Conservation (phyloP, 1,284 basidiomycete genomes). For the Sparassis latifolia region DNA sequence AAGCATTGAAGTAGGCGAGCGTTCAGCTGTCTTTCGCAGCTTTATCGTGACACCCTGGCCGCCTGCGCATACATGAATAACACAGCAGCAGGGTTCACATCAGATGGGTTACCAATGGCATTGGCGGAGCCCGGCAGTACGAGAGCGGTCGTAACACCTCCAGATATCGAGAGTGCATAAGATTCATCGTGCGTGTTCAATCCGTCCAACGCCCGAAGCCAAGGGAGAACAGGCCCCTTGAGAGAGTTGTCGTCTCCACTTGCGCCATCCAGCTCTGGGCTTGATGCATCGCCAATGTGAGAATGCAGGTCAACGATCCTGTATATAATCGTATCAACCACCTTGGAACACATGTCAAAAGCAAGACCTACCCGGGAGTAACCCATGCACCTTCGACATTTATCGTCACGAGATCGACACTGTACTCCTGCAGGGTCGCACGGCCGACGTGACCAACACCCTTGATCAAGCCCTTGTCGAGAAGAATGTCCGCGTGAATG, state of each 20-base stretch:
- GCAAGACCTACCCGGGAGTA: slow-evolving; percentile 28
- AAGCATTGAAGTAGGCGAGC: slow-evolving; percentile 38
- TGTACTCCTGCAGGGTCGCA: slow-evolving; percentile 6
- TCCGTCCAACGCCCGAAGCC: slow-evolving; percentile 45
- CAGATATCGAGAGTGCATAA: slow-evolving; percentile 39
- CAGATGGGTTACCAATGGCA: slow-evolving; percentile 38
- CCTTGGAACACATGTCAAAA: background rate
- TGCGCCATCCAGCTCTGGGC: slow-evolving; percentile 29
- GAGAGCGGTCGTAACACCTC: slow-evolving; percentile 65
- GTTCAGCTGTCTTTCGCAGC: slow-evolving; percentile 37
- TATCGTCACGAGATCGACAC: slow-evolving; percentile 17
- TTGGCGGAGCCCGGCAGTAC: slow-evolving; percentile 53
- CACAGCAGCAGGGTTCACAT: background rate
- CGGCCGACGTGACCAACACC: slow-evolving; percentile 18
- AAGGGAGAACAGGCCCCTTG: slow-evolving; percentile 39
- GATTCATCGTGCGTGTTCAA: slow-evolving; percentile 43
- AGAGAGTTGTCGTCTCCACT: slow-evolving; percentile 33
- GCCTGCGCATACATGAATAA: slow-evolving; percentile 14
- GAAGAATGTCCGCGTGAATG: slow-evolving; percentile 29
- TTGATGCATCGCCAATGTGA: slow-evolving; percentile 47
- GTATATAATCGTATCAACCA: background rate
- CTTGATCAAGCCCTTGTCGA: slow-evolving; percentile 33
- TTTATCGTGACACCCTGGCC: slow-evolving; percentile 49
- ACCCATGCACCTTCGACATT: slow-evolving; percentile 31
- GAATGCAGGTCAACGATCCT: slow-evolving; percentile 58